Base-by-base conservation (phyloP, 1,284 basidiomycete species). In the Sanghuangporus baumii region DNA sequence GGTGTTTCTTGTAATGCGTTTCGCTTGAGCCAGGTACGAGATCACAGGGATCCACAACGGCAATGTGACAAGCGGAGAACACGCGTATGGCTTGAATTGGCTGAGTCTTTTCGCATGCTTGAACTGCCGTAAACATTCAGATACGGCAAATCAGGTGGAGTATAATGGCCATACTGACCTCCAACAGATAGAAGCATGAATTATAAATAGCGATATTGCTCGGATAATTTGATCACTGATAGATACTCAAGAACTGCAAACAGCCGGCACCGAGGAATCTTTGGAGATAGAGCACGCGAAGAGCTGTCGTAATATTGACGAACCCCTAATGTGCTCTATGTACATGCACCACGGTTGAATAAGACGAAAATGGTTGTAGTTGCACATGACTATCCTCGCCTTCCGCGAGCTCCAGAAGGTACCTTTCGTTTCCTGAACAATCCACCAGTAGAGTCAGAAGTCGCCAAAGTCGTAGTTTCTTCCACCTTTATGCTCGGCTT, bases 391-490 rank as follows among this genome's bases (percentile, higher is more conserved):
- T 57, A 46, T 26, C 48, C 57, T 36, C 63, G 60, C 47, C 60
- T 65, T 54, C 63, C 63, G 36, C 63, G 55, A 41, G 34, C 50
- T 6, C 34, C 61, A 55, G 41, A 67, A 23, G 77, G 76, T 16
- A 72, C 67, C 63, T 77, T 80, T 6, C 80, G 77, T 67, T 80
- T 81, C 58, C 76, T 74, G 71, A 81, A 81, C 40, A 80, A 60
- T 62, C 73, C 70, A 6, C 72, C 72, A 12, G 66, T 60, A 8
- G 73, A 63, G 18, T 70, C 62, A 40, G 69, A 54, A 12, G 59
- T 52, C 14, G 23, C 46, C 51, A 55, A 60, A 43, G 43, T 16
- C 9, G 48, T n/a, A 57, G 11, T 38, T n/a, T 59, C 26, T 38
- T 69, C 63, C 47, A 52, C 67, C 20, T 69, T 66, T 43, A 59